Conservation (phyloP, 441 rosid species). For the Populus tomentosa region DNA sequence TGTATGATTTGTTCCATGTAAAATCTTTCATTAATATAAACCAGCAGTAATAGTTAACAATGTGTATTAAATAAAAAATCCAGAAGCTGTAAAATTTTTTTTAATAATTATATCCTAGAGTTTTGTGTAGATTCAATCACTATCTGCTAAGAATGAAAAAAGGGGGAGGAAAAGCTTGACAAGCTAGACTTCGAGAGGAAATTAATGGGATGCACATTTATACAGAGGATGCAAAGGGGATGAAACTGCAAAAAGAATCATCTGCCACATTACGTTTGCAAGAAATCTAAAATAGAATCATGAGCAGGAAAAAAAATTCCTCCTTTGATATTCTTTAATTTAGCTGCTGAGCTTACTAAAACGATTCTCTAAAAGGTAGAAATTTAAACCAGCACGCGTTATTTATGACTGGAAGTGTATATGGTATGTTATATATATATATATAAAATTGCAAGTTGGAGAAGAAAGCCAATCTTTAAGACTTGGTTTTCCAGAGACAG, state of each 20-base stretch:
- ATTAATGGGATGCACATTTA: background rate
- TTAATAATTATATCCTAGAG: background rate
- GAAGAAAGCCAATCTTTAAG: background rate
- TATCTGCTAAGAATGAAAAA: background rate
- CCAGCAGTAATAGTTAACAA: background rate
- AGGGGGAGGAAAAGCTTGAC: background rate
- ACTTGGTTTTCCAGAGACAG: background rate
- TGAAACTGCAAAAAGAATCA: background rate
- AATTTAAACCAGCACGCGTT: background rate
- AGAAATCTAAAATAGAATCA: background rate
- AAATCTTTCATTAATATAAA: background rate
- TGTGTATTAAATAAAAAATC: background rate
- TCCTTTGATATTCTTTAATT: background rate
- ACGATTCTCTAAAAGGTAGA: background rate
- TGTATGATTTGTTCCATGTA: background rate
- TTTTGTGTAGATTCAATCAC: background rate
- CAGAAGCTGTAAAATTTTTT: background rate
- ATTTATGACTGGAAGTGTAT: background rate
- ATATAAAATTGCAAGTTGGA: background rate
- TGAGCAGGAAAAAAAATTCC: background rate
- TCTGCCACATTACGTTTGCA: background rate
- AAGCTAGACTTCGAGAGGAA: background rate
- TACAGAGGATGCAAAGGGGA: background rate
- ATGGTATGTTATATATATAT: background rate
- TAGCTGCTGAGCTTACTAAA: background rate